A percentile compares a stretch with the other conserved stretches of the same genome.
These are phyloP conservation scores for Puccinia horiana DNA, from an alignment of 1,284 basidiomycete species.

Conservation along the genomic window DNA sequence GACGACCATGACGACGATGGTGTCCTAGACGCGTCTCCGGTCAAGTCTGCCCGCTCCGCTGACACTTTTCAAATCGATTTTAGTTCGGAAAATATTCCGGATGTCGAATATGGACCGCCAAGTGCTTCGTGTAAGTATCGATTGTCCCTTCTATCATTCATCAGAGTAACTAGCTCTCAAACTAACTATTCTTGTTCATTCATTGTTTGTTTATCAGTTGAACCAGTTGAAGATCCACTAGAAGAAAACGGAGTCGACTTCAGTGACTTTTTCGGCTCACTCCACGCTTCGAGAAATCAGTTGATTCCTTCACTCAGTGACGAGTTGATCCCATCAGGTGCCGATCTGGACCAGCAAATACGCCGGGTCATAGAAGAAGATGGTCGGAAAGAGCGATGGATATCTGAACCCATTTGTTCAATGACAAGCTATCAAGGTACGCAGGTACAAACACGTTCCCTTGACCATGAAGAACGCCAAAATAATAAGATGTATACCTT, in stretches of 20 bases:
- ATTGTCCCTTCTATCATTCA: not conserved
- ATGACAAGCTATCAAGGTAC: not conserved
- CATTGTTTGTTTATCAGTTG: not conserved
- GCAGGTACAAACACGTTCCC: not conserved
- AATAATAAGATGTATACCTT: not conserved
- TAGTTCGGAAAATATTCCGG: not conserved
- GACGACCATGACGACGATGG: not conserved
- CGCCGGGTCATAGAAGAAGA: not conserved
- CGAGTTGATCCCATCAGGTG: not conserved
- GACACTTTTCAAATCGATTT: not conserved
- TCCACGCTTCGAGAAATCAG: not conserved
- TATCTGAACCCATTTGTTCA: not conserved
- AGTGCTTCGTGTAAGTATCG: not conserved
- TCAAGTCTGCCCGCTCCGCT: not conserved
- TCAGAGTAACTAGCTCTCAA: not conserved
- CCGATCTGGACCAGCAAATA: not conserved
- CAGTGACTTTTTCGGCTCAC: not conserved
- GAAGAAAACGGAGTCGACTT: not conserved
- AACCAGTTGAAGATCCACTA: not conserved
- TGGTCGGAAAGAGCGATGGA: not conserved
- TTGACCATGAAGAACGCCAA: not conserved
- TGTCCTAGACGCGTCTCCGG: not conserved
- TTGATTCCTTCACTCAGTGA: not conserved
- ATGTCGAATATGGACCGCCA: slow-evolving; percentile 1
- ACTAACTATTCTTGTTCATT: not conserved